These are phyloP conservation scores for Aureobasidium subglaciale DNA, from an alignment of 2,329 filamentous ascomycete species.

Conservation along the genomic window DNA sequence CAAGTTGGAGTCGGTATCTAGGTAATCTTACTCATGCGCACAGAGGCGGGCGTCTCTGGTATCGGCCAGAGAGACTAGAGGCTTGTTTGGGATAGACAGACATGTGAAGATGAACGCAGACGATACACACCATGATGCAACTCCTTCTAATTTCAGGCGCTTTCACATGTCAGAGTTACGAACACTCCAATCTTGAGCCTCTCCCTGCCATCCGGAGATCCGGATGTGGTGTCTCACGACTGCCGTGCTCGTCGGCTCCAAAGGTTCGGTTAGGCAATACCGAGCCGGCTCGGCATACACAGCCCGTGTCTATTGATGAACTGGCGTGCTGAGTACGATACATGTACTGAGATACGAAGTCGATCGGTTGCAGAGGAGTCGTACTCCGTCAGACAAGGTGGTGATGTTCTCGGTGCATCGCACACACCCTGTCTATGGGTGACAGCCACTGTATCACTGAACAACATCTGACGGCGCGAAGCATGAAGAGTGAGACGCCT, in stretches of 20 bases:
- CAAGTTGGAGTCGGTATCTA: background rate
- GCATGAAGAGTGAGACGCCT: background rate
- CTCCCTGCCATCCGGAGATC: background rate
- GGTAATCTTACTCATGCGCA: background rate
- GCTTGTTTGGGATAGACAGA: background rate
- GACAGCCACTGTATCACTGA: background rate
- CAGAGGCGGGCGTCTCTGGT: background rate
- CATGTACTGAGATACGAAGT: background rate
- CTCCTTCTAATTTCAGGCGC: background rate
- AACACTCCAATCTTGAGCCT: background rate
- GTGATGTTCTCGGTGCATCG: background rate
- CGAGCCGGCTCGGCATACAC: background rate
- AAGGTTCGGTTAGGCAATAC: constrained; percentile 3
- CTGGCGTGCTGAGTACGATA: background rate
- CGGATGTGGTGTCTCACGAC: background rate
- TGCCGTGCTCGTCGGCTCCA: background rate
- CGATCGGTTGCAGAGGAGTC: background rate
- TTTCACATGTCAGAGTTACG: constrained; percentile 7
- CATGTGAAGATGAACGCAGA: background rate
- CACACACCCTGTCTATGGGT: background rate
- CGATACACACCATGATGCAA: background rate
- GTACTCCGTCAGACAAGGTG: background rate
- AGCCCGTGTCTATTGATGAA: background rate
- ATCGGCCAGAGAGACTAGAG: background rate
- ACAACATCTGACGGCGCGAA: background rate